Conservation (phyloP, 352 stramenopile species). For the Globisporangium solare region DNA sequence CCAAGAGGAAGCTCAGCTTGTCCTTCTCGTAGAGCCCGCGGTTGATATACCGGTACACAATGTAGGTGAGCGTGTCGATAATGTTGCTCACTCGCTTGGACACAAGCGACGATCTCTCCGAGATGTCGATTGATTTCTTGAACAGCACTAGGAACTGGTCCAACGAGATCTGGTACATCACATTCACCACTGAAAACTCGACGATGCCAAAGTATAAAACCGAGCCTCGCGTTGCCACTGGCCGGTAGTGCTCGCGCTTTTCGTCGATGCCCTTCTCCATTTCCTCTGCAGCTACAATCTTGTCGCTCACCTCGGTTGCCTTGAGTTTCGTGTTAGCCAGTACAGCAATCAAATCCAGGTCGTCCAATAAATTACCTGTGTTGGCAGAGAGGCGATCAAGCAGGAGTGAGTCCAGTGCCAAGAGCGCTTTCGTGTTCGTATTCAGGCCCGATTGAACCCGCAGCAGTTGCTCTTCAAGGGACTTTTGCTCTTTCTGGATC, state of each 20-base stretch:
- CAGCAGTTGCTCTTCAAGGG: constrained; percentile 87
- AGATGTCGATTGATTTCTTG: constrained; percentile 73
- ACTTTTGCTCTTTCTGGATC: constrained; percentile 89
- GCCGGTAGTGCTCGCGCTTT: constrained; percentile 89
- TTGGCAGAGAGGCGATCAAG: constrained; percentile 86
- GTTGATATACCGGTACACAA: constrained; percentile 72
- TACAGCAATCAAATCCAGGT: constrained; percentile 82
- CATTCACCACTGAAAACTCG: constrained; percentile 83
- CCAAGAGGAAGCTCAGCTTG: constrained; percentile 70
- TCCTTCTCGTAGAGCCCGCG: constrained; percentile 73
- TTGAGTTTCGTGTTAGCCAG: constrained; percentile 89
- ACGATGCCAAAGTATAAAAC: constrained; percentile 90
- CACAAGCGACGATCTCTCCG: constrained; percentile 69
- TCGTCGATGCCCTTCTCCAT: constrained; percentile 88
- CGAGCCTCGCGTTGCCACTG: constrained; percentile 80
- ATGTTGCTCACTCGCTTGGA: constrained; percentile 87
- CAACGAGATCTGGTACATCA: constrained; percentile 90
- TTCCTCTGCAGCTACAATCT: constrained; percentile 83
- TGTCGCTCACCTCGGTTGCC: constrained; percentile 87
- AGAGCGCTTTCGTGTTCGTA: constrained; percentile 83
- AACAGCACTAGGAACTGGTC: constrained; percentile 90
- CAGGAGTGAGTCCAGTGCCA: constrained; percentile 79
- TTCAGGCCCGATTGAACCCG: constrained; percentile 82
- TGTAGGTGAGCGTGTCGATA: constrained; percentile 83
- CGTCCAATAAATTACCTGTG: constrained; percentile 85